phyloP scores from a whole-genome alignment of 495 filamentous ascomycete genomes.

The Neurospora intermedia region DNA sequence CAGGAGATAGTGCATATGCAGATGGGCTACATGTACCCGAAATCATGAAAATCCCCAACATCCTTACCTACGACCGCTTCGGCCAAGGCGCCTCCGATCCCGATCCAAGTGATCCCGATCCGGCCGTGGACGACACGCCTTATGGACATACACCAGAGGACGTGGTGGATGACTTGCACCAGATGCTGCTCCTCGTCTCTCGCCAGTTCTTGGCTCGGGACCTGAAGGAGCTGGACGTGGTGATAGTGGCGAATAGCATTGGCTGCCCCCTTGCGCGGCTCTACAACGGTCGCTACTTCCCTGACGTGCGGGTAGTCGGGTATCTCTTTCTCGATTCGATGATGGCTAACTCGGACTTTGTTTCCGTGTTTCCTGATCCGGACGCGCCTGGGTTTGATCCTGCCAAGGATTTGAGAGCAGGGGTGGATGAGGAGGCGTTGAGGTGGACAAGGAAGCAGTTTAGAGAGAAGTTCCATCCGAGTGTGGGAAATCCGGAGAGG shows the following conservation, averaged over 20 bases:
- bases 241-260: slow-evolving; percentile 49
- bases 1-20: background rate
- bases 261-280: slow-evolving; percentile 49
- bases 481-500: slow-evolving; percentile 43
- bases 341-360: slow-evolving; percentile 50
- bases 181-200: slow-evolving; percentile 35
- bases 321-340: slow-evolving; percentile 51
- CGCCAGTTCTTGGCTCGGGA: background rate
- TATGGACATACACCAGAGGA: slow-evolving; percentile 43
- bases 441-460: slow-evolving; percentile 32
- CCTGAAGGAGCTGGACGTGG: slow-evolving; percentile 12
- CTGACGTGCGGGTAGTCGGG: slow-evolving; percentile 23
- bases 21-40: background rate
- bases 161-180: slow-evolving; percentile 40
- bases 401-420: slow-evolving; percentile 24
- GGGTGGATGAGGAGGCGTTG: slow-evolving; percentile 35
- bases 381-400: slow-evolving; percentile 38
- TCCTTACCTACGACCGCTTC: slow-evolving; percentile 55
- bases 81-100: slow-evolving; percentile 48
- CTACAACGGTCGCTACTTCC: slow-evolving; percentile 38
- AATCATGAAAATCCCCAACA: slow-evolving; percentile 15
- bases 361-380: slow-evolving; percentile 51
- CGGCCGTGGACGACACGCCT: slow-evolving; percentile 16
- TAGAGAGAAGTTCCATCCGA: slow-evolving; percentile 38
- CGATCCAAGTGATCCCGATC: slow-evolving; percentile 39